These are phyloP conservation scores for Brassica rapa DNA, from an alignment of 345 rosid species.

Conservation along the genomic window DNA sequence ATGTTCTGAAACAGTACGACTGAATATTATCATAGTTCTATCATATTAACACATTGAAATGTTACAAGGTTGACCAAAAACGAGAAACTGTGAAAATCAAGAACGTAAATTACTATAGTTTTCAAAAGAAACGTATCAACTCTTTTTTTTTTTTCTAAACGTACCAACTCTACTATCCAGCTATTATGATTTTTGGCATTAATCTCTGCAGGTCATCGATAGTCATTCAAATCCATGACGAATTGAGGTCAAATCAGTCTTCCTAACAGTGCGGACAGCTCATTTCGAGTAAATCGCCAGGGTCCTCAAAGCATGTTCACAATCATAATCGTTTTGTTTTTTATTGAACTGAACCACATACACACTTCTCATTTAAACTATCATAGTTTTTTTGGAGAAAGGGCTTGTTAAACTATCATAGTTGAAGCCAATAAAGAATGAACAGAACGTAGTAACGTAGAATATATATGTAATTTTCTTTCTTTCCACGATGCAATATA, in stretches of 20 bases:
- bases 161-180: conserved; percentile 11
- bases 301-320: background rate
- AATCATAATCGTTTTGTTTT: conserved; percentile 11
- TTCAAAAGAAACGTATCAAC: conserved; percentile 1
- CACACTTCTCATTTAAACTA: background rate
- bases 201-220: conserved; percentile 1
- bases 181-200: conserved; percentile 11
- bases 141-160: background rate
- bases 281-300: conserved; percentile 18
- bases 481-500: background rate
- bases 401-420: background rate
- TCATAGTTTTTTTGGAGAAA: background rate
- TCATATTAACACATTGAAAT: background rate
- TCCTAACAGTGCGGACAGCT: conserved; percentile 30
- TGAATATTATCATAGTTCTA: background rate
- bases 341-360: conserved; percentile 8
- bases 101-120: background rate
- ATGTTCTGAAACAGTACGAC: background rate
- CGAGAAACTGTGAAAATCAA: background rate
- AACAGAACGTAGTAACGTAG: background rate
- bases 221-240: conserved; percentile 11
- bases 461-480: background rate
- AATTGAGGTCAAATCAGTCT: conserved; percentile 3
- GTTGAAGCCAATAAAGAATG: background rate
- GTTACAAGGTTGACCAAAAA: background rate